phyloP scores from a whole-genome alignment of 495 filamentous ascomycete species.

The Penicilliopsis zonata region DNA sequence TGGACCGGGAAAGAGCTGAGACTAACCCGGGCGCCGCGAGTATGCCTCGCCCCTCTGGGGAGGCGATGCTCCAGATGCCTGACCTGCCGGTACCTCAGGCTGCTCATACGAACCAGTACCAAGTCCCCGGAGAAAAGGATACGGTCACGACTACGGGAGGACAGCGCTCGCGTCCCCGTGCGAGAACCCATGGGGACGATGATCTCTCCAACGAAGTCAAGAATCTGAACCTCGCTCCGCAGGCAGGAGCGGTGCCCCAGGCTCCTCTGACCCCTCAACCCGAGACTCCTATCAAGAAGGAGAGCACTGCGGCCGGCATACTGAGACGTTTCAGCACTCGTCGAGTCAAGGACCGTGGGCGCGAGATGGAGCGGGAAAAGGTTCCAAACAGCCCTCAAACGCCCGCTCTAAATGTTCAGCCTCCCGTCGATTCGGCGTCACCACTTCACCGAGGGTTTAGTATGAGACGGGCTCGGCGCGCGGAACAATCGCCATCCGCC shows the following conservation, averaged over 20 bases:
- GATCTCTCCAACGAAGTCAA: constrained; percentile 70
- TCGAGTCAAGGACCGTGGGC: constrained; percentile 44
- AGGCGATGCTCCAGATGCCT: constrained; percentile 52
- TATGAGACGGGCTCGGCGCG: constrained; percentile 56
- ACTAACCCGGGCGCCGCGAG: constrained; percentile 47
- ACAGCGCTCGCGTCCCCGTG: constrained; percentile 68
- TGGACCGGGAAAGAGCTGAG: constrained; percentile 64
- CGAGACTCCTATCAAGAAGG: constrained; percentile 64
- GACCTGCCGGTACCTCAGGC: constrained; percentile 71
- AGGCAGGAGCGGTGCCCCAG: constrained; percentile 38
- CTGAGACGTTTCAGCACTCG: constrained; percentile 86
- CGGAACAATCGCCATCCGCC: constrained; percentile 39
- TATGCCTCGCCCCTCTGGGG: constrained; percentile 42
- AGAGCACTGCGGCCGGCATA: constrained; percentile 77
- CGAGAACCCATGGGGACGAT: constrained; percentile 91
- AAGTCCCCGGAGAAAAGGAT: constrained; percentile 70
- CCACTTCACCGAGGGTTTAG: constrained; percentile 70
- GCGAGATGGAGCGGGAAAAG: constrained; percentile 39
- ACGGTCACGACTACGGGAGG: too few relatives aligned
- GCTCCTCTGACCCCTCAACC: constrained; percentile 42
- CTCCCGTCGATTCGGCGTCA: constrained; percentile 50
- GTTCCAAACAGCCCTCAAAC: constrained; percentile 49
- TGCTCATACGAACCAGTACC: constrained; percentile 88
- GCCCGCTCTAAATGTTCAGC: constrained; percentile 59
- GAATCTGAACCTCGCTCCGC: constrained; percentile 49